Base-by-base conservation (phyloP, 192 early-diverging fungal species). In the Dissophora ornata region DNA sequence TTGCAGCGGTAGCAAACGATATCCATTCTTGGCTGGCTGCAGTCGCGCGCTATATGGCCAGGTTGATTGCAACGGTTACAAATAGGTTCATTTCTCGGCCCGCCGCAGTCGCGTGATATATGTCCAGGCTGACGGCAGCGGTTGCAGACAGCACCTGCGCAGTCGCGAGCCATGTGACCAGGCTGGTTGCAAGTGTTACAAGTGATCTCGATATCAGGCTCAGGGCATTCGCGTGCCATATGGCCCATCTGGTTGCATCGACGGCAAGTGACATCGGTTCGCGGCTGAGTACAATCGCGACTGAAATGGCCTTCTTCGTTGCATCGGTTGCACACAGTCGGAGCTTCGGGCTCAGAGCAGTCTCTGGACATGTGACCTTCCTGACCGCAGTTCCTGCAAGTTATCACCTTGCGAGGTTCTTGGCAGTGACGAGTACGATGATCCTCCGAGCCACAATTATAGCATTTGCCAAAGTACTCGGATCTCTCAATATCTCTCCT, bases 301-400 rank as follows among this genome's bases (percentile, higher is more conserved):
- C 30, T 25, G 4, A 36, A 61, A 28, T 75, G 79, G 15, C 79
- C 67, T 13, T 64, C 68, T 18, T 24, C 51, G 13, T 22, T 21
- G 19, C 79, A 73, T 1, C 62, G 45, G 22, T 58, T 65, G 56
- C 70, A 73, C 2, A 53, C 19, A 8, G 45, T 33, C 1, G 55
- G 55, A n/a, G 69, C 54, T 9, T 41, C 58, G 10, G 52, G 68
- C 46, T 83, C 54, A 15, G 82, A 57, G 79, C 87, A 89, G 26
- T 84, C 65, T 18, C 78, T 65, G 51, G 51, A 58, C 57, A 81
- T 71, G 61, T 89, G 87, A 41, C 75, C 87, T 4, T 71, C 54
- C 36, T 69, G 22, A 13, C 67, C 50, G 66, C 87, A 89, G 75
- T 83, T 85, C 74, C 84, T 81, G 83, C 87, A 89, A 8, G 68